Evolutionary conservation across 1,284 basidiomycete species (phyloP).

Genomic region (Rhodotorula sp.): DNA sequence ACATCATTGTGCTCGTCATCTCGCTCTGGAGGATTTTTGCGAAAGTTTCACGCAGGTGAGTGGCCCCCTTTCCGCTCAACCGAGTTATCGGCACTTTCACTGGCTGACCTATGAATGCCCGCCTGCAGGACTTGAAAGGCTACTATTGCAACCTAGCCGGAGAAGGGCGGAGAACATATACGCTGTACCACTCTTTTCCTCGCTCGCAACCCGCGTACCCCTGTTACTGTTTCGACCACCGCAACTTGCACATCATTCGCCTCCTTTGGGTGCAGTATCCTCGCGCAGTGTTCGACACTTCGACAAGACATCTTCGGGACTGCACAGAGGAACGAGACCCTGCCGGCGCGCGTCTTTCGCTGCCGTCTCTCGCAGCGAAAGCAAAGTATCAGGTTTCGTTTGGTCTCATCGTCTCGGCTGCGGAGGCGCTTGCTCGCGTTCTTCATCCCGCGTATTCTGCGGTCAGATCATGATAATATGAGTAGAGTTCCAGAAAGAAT

Average conservation of each 20-base stretch:
- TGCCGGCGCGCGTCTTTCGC: too few species aligned
- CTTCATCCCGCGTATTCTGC: too few species aligned
- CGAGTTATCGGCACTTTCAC: too few species aligned
- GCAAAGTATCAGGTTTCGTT: too few species aligned
- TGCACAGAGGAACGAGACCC: too few species aligned
- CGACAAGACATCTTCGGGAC: background rate
- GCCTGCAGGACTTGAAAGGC: background rate
- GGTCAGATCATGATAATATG: too few species aligned
- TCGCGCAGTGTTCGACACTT: background rate
- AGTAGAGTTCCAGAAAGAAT: too few species aligned
- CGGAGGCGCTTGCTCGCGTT: too few species aligned
- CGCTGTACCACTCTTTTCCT: background rate
- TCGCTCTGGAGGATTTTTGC: conserved; percentile 82
- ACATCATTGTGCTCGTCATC: conserved; percentile 76
- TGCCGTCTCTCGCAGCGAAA: too few species aligned
- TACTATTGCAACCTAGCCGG: background rate
- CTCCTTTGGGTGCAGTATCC: background rate
- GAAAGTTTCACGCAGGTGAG: conserved; percentile 57
- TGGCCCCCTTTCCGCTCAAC: background rate
- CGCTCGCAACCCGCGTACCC: background rate
- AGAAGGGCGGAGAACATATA: background rate
- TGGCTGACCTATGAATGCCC: background rate
- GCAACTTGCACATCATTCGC: background rate
- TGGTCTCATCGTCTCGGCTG: too few species aligned
- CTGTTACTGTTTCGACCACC: conserved; percentile 1